Conservation (phyloP, 495 filamentous ascomycete genomes). For the Cenococcum geophilum region DNA sequence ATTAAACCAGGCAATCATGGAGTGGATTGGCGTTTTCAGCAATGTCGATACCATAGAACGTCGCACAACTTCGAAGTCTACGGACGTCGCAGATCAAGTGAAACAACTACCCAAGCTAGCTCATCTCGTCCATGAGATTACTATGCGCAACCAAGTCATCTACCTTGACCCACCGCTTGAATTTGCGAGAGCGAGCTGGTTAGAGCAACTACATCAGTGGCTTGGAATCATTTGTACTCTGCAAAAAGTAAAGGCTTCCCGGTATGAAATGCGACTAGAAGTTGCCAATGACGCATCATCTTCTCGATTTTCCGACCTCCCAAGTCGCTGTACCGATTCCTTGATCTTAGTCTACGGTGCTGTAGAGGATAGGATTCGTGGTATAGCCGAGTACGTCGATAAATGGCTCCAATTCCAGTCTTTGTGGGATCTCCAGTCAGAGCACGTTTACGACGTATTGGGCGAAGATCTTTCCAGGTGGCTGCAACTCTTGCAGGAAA, state of each 20-base stretch:
- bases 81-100: conserved; percentile 41
- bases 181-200: conserved; percentile 88
- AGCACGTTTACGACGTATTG: conserved; percentile 84
- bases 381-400: conserved; percentile 77
- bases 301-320: conserved; percentile 79
- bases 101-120: conserved; percentile 53
- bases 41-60: conserved; percentile 39
- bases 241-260: conserved; percentile 84
- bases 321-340: conserved; percentile 66
- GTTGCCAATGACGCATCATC: conserved; percentile 55
- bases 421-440: conserved; percentile 93
- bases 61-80: conserved; percentile 41
- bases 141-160: conserved; percentile 94
- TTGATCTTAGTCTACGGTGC: conserved; percentile 71
- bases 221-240: conserved; percentile 87
- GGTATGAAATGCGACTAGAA: conserved; percentile 81
- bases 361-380: conserved; percentile 69
- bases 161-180: conserved; percentile 90
- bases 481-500: conserved; percentile 91
- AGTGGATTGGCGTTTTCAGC: conserved; percentile 80
- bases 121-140: conserved; percentile 78
- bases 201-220: conserved; percentile 86
- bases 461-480: conserved; percentile 88
- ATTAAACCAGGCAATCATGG: conserved; percentile 68
- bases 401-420: conserved; percentile 99